A percentile compares a stretch with the other conserved stretches of the same genome.
These are phyloP conservation scores for Terfezia claveryi DNA, from an alignment of 495 filamentous ascomycete genomes.

Conservation along the genomic window DNA sequence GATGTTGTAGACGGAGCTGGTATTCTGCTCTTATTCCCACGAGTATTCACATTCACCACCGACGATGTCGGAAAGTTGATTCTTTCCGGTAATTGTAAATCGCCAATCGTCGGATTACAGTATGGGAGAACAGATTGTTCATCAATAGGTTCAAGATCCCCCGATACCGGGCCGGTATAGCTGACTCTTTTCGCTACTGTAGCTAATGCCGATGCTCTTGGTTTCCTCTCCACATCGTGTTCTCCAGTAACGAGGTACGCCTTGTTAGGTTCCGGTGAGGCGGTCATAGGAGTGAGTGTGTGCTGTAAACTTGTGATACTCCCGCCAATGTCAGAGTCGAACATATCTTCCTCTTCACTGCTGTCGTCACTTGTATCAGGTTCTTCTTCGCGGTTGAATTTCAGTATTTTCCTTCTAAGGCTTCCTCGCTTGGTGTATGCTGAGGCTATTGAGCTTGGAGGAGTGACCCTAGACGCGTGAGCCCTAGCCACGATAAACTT, in stretches of 20 bases:
- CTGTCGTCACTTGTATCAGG: not conserved
- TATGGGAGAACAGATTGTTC: not conserved
- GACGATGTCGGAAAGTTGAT: not conserved
- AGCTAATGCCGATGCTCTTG: not conserved
- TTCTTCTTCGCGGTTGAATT: not conserved
- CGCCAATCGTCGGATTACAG: not conserved
- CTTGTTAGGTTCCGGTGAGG: not conserved
- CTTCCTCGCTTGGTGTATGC: too few relatives aligned
- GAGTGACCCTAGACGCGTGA: too few relatives aligned
- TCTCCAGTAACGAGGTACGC: not conserved
- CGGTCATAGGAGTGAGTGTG: not conserved
- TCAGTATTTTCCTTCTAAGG: not conserved
- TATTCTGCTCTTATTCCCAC: not conserved
- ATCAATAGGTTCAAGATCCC: not conserved
- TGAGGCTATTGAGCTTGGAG: too few relatives aligned
- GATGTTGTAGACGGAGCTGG: not conserved
- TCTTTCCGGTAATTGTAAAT: not conserved
- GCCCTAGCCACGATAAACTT: too few relatives aligned
- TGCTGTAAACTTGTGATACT: not conserved
- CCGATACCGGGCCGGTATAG: not conserved
- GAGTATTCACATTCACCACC: not conserved
- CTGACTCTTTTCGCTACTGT: not conserved
- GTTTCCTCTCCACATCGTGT: not conserved
- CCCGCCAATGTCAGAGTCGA: not conserved
- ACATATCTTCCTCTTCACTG: not conserved